These are phyloP conservation scores for Zygotorulaspora sp. DNA, from an alignment of 805 yeast species.

Conservation along the genomic window DNA sequence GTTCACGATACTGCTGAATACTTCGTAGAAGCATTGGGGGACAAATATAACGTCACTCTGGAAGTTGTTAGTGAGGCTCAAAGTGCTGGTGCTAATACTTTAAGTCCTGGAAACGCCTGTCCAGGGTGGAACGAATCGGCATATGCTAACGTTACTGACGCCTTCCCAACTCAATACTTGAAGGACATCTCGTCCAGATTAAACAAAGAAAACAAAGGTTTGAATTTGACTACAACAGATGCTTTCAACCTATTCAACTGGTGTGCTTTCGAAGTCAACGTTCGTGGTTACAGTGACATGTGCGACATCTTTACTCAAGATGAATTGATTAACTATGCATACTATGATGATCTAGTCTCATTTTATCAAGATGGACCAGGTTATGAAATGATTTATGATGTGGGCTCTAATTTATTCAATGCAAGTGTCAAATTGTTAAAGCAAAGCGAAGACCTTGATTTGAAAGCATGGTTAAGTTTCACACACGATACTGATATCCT, in stretches of 20 bases:
- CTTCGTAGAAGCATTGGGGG: conserved; percentile 40
- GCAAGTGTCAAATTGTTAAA: conserved; percentile 48
- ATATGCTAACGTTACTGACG: conserved; percentile 14
- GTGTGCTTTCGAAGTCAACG: conserved; percentile 75
- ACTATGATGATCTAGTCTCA: conserved; percentile 52
- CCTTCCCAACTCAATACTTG: conserved; percentile 39
- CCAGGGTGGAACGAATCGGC: conserved; percentile 31
- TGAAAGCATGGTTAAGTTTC: conserved; percentile 60
- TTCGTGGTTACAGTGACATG: conserved; percentile 59
- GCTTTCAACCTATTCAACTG: conserved; percentile 49
- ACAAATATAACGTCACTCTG: conserved; percentile 29
- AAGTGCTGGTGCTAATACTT: conserved; percentile 45
- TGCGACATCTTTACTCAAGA: conserved; percentile 65
- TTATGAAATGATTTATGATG: conserved; percentile 48
- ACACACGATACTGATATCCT: conserved; percentile 70
- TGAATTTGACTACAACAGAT: conserved; percentile 49
- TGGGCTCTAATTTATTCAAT: conserved; percentile 57
- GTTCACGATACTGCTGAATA: conserved; percentile 48
- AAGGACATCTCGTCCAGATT: conserved; percentile 54
- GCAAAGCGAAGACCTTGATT: conserved; percentile 47
- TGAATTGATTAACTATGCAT: conserved; percentile 60
- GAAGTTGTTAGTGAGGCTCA: conserved; percentile 41
- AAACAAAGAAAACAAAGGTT: conserved; percentile 50
- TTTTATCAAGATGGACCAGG: conserved; percentile 67
- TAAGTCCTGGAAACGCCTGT: conserved; percentile 47